A percentile compares a stretch with the other conserved stretches of the same genome.
phyloP scores from a whole-genome alignment of 116 monocot species.

The Trichopus zeylanicus region DNA sequence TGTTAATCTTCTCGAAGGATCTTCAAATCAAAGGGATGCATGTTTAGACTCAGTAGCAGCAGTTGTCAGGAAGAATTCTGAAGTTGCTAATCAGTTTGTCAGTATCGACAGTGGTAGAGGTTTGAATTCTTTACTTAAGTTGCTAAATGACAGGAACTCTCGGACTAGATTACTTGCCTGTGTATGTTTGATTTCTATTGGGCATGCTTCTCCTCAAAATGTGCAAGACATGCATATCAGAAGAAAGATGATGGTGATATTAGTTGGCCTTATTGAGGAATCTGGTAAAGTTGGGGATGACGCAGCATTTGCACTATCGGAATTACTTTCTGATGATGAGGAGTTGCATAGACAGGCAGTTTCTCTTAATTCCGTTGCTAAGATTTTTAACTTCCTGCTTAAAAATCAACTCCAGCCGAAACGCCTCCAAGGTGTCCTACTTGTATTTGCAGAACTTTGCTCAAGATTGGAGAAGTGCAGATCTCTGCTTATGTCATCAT shows the following conservation, averaged over 20 bases:
- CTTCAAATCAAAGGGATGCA: constrained; percentile 66
- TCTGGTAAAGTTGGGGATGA: constrained; percentile 74
- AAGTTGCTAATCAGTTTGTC: constrained; percentile 46
- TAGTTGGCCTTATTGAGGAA: constrained; percentile 87
- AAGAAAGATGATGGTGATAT: constrained; percentile 56
- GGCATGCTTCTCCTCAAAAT: constrained; percentile 37
- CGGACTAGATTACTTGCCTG: constrained; percentile 84
- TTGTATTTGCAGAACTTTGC: constrained; percentile 72
- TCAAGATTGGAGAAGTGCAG: constrained; percentile 72
- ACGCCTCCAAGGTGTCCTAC: constrained; percentile 75
- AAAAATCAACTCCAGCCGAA: constrained; percentile 29
- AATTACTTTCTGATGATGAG: constrained; percentile 53
- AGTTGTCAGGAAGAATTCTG: constrained; percentile 59
- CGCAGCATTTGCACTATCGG: constrained; percentile 74
- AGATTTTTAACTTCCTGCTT: constrained; percentile 45
- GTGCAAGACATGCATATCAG: constrained; percentile 51
- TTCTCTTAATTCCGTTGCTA: constrained; percentile 63
- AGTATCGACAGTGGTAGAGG: constrained; percentile 61
- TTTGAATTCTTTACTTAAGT: constrained; percentile 33
- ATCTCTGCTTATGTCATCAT: constrained; percentile 53
- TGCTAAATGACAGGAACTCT: constrained; percentile 71
- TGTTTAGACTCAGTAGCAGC: constrained; percentile 68
- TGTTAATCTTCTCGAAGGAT: constrained; percentile 54
- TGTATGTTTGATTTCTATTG: constrained; percentile 64
- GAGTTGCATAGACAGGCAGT: constrained; percentile 78